A percentile compares a stretch with the other conserved stretches of the same genome.
phyloP scores from a whole-genome alignment of 1,139 yeast genomes.

The Yamadazyma sp. region DNA sequence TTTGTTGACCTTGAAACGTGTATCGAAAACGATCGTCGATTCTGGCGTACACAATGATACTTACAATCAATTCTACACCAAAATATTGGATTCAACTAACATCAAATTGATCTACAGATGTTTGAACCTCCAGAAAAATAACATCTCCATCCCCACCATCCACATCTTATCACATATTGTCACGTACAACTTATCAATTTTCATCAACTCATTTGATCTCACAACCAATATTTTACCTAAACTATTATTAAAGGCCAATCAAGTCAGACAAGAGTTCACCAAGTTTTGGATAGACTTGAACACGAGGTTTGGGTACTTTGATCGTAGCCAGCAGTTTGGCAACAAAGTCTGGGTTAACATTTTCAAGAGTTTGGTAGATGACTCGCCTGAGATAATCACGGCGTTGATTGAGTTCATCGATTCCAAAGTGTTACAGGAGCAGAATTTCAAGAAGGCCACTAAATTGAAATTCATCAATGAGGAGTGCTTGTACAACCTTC shows the following conservation, averaged over 20 bases:
- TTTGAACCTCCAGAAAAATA: constrained; percentile 56
- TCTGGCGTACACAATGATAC: constrained; percentile 8
- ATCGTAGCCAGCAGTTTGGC: constrained; percentile 13
- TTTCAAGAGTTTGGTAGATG: constrained; percentile 53
- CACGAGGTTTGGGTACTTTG: constrained; percentile 13
- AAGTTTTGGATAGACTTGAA: constrained; percentile 58
- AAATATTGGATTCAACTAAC: constrained; percentile 51
- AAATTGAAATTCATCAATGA: constrained; percentile 81
- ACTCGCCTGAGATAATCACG: constrained; percentile 44
- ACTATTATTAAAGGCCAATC: constrained; percentile 54
- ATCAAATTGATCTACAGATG: constrained; percentile 69
- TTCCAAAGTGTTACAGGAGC: constrained; percentile 55
- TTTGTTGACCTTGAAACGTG: constrained; percentile 3
- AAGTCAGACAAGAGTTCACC: constrained; percentile 59
- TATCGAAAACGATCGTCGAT: constrained; percentile 5
- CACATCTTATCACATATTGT: constrained; percentile 55
- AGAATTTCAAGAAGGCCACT: constrained; percentile 61
- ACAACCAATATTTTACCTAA: constrained; percentile 61
- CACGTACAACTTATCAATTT: constrained; percentile 52
- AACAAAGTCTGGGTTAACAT: constrained; percentile 17
- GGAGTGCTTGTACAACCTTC: constrained; percentile 61
- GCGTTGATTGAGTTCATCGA: constrained; percentile 50
- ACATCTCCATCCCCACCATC: constrained; percentile 62
- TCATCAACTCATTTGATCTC: constrained; percentile 69
- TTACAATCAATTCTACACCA: constrained; percentile 36